These are phyloP conservation scores for Aethionema arabicum DNA, from an alignment of 345 rosid genomes.

Conservation along the genomic window DNA sequence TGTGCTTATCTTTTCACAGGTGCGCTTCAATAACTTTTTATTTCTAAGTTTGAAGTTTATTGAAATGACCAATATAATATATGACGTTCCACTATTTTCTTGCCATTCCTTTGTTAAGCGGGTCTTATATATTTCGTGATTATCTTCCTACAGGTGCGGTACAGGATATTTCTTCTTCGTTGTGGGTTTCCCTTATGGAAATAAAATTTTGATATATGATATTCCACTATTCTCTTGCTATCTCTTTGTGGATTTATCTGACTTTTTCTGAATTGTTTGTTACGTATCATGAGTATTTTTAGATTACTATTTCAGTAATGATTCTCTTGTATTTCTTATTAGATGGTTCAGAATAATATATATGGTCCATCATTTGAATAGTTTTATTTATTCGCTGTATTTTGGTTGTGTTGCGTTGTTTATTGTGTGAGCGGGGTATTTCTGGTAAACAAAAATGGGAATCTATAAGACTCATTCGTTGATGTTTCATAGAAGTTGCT, in stretches of 20 bases:
- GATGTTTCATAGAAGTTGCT: slow-evolving; percentile 9
- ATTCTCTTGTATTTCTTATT: slow-evolving; percentile 5
- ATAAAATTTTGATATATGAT: slow-evolving; percentile 11
- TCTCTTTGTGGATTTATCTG: slow-evolving; percentile 1
- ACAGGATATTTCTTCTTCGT: slow-evolving; percentile 13
- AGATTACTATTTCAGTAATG: slow-evolving; percentile 2
- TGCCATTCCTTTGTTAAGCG: slow-evolving; percentile 43
- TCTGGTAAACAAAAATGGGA: slow-evolving; percentile 1
- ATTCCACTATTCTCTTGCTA: not conserved
- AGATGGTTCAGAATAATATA: slow-evolving; percentile 12
- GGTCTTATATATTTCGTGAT: slow-evolving; percentile 73
- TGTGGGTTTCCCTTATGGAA: not conserved
- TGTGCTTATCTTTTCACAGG: slow-evolving; percentile 98
- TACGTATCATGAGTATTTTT: not conserved
- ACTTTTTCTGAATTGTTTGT: slow-evolving; percentile 6
- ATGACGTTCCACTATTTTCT: slow-evolving; percentile 8
- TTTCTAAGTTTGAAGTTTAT: slow-evolving; percentile 7
- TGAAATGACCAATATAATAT: slow-evolving; percentile 9
- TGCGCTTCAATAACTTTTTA: slow-evolving; percentile 33
- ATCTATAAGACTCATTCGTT: not conserved
- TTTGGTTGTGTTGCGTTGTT: slow-evolving; percentile 14
- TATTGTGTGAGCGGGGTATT: not conserved
- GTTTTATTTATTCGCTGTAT: not conserved
- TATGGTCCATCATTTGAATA: slow-evolving; percentile 2
- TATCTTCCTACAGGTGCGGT: slow-evolving; percentile 68